phyloP scores from a whole-genome alignment of 768 basidiomycete genomes.

The Pleurotus salmoneostramineus region DNA sequence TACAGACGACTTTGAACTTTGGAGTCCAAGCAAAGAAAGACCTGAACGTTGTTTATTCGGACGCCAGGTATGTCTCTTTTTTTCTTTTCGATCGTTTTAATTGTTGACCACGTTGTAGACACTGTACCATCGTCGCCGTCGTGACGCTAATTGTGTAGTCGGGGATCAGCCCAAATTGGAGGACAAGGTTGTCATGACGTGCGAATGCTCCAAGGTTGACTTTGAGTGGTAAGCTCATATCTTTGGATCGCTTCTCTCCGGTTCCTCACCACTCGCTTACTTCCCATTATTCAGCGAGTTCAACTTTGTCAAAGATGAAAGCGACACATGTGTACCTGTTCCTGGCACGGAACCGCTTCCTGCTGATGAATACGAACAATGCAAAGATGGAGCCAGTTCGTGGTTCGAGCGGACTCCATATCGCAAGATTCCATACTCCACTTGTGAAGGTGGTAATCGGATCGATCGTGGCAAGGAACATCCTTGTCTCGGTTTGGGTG shows the following conservation, averaged over 20 bases:
- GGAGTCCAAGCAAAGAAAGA: conserved; percentile 93
- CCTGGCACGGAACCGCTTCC: conserved; percentile 62
- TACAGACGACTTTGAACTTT: conserved; percentile 93
- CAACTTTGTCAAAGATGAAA: conserved; percentile 71
- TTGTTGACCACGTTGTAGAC: conserved; percentile 42
- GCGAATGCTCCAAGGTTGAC: conserved; percentile 68
- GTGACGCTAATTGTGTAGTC: conserved; percentile 79
- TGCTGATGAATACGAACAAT: conserved; percentile 48
- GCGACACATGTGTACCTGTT: conserved; percentile 75
- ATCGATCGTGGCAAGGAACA: conserved; percentile 75
- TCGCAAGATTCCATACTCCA: conserved; percentile 86
- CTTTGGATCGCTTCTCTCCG: background rate
- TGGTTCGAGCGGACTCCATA: conserved; percentile 96
- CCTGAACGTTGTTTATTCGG: conserved; percentile 89
- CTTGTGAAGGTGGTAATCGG: conserved; percentile 77
- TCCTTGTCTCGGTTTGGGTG: conserved; percentile 76
- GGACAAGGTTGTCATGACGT: conserved; percentile 60
- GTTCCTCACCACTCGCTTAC: background rate
- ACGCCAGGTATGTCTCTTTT: conserved; percentile 54
- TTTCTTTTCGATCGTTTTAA: background rate
- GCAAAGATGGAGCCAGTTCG: conserved; percentile 58
- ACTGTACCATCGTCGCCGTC: conserved; percentile 83
- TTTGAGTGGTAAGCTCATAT: conserved; percentile 84
- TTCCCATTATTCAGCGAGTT: conserved; percentile 67
- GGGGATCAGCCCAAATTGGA: conserved; percentile 59